Conservation (phyloP, 139 green algal species). For the Picochlorum sp. region DNA sequence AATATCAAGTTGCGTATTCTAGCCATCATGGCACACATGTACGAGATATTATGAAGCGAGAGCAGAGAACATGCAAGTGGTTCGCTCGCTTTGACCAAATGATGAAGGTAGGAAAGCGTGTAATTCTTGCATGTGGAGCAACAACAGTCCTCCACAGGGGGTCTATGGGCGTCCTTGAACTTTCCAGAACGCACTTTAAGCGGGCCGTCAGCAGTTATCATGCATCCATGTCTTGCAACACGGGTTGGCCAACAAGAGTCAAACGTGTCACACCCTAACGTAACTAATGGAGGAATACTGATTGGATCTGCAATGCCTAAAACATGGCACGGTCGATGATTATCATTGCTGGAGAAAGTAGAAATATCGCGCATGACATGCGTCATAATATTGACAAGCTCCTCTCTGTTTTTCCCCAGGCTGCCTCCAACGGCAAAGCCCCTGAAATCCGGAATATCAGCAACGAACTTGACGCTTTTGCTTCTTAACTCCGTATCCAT, state of each 20-base stretch:
- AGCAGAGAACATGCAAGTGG: slow-evolving; percentile 24
- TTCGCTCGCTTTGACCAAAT: slow-evolving; percentile 42
- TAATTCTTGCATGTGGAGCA: slow-evolving; percentile 27
- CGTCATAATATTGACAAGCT: slow-evolving; percentile 29
- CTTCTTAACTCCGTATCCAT: slow-evolving; percentile 15
- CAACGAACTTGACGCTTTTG: slow-evolving; percentile 27
- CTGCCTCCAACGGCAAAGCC: slow-evolving; percentile 37
- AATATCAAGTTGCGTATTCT: slow-evolving; percentile 25
- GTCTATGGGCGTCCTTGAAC: slow-evolving; percentile 12
- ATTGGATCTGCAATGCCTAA: slow-evolving; percentile 36
- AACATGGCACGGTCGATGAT: slow-evolving; percentile 21
- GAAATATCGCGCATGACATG: slow-evolving; percentile 29
- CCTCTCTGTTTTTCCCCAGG: slow-evolving; percentile 27
- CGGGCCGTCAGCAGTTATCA: slow-evolving; percentile 13
- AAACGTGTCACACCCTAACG: slow-evolving; percentile 23
- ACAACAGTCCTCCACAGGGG: slow-evolving; percentile 11
- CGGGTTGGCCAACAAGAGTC: slow-evolving; percentile 36
- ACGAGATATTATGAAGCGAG: slow-evolving; percentile 40
- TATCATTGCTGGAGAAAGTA: too few species aligned
- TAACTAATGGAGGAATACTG: slow-evolving; percentile 8
- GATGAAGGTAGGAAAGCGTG: slow-evolving; percentile 37
- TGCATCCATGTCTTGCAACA: slow-evolving; percentile 16
- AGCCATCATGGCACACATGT: slow-evolving; percentile 31
- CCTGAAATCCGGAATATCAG: slow-evolving; percentile 27
- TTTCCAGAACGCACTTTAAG: slow-evolving; percentile 16